Base-by-base conservation (phyloP, 352 stramenopile species). In the Globisporangium perplexum region DNA sequence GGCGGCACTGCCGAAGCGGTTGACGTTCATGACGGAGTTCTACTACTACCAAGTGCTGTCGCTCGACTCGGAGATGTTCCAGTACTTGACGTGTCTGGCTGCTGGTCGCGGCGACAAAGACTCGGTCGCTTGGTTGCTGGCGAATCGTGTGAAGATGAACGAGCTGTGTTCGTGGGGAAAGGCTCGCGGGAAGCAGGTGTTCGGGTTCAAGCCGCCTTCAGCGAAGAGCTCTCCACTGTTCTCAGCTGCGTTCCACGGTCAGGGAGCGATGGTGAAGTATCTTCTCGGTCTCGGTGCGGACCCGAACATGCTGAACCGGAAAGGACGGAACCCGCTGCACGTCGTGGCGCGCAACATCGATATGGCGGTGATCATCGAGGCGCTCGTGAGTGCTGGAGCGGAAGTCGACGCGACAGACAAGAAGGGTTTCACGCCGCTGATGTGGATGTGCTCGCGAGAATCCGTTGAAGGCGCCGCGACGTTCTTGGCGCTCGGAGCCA, bases 21-120 rank as follows among this genome's bases (percentile, higher is more conserved):
- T 95, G 23, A 90, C 78, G 7, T 95, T 95, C 50, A 70, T 95
- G 60, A 80, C 77, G 8, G 82, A 92, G 49, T 88, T 91, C 59
- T 91, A 86, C 55, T 91, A 93, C 64, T 91, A 95, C 54, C 75
- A 90, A 55, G 53, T 93, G 41, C 59, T 91, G 18, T 83, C 79
- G 6, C 64, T 91, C 14, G 83, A 92, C 53, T 55, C 48, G 28
- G 76, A 93, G 38, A 89, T 93, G 80, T 88, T 85, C 60, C 77
- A 77, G 49, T 93, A 93, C 54, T 55, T 93, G 15, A 61, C 79
- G 53, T 93, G 83, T 49, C 56, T 90, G 22, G 83, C 77, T 31
- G 83, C 81, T 10, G 66, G 67, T 24, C 81, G 85, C 23, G 83
- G 83, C 12, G 85, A 95, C 53, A 65, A 73, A 15, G 75, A 90